Evolutionary conservation across 495 filamentous ascomycete genomes (phyloP).

Genomic region (Penicillium coprophilum): DNA sequence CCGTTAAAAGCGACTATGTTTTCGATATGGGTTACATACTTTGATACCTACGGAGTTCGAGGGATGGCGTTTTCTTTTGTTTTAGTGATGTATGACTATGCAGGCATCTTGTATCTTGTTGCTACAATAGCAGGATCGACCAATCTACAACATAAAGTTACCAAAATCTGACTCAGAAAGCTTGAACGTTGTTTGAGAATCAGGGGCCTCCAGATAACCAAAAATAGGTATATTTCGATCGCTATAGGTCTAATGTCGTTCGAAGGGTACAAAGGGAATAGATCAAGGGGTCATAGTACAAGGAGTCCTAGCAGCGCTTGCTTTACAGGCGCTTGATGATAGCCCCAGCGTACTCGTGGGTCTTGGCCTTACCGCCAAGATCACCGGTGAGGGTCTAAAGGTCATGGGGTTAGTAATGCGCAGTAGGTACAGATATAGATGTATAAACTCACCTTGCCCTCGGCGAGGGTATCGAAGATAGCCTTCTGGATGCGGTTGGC

Average conservation of each 20-base stretch:
- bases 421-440: not conserved
- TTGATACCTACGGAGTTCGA: constrained; percentile 31
- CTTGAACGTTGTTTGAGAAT: not conserved
- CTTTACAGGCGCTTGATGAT: constrained; percentile 82
- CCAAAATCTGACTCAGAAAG: not conserved
- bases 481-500: constrained; percentile 88
- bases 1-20: constrained; percentile 24
- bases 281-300: constrained; percentile 44
- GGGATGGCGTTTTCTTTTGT: constrained; percentile 20
- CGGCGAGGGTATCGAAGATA: constrained; percentile 88
- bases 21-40: constrained; percentile 6
- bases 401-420: constrained; percentile 4
- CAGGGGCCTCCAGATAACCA: constrained; percentile 27
- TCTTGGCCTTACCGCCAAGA: constrained; percentile 91
- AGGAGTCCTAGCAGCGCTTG: constrained; percentile 25
- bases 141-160: not conserved
- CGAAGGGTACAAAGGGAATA: constrained; percentile 40
- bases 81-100: constrained; percentile 12
- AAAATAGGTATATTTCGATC: constrained; percentile 43
- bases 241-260: constrained; percentile 48
- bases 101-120: not conserved
- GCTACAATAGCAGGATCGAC: not conserved
- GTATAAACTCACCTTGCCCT: constrained; percentile 71
- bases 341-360: constrained; percentile 83
- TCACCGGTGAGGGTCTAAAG: constrained; percentile 79